These are phyloP conservation scores for Geotrichum armillariae DNA, from an alignment of 1,139 yeast genomes.

Conservation along the genomic window DNA sequence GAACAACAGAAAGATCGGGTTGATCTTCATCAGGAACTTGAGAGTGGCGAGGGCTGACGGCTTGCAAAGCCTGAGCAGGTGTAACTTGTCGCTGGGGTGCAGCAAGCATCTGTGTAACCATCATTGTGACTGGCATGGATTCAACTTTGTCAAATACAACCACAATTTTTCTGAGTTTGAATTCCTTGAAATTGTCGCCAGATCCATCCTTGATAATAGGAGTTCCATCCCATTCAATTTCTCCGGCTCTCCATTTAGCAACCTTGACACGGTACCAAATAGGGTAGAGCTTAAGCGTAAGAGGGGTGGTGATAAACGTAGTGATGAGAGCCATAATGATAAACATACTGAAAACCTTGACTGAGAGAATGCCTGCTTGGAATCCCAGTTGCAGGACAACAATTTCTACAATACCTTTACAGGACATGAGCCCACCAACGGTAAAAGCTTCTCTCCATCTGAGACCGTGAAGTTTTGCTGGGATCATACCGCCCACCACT, in stretches of 20 bases:
- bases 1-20: conserved; percentile 23
- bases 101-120: conserved; percentile 38
- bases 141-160: conserved; percentile 31
- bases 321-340: conserved; percentile 77
- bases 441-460: conserved; percentile 71
- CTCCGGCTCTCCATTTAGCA: conserved; percentile 44
- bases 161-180: conserved; percentile 23
- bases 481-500: conserved; percentile 61
- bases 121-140: conserved; percentile 31
- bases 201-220: conserved; percentile 18
- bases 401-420: conserved; percentile 73
- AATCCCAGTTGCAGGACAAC: conserved; percentile 76
- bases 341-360: conserved; percentile 72
- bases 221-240: conserved; percentile 46
- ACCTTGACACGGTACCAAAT: conserved; percentile 56
- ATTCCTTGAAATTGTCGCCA: conserved; percentile 20
- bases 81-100: conserved; percentile 15
- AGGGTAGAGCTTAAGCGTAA: conserved; percentile 60
- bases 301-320: conserved; percentile 73
- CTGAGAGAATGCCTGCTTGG: conserved; percentile 63
- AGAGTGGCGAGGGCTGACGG: not conserved
- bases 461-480: conserved; percentile 61
- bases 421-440: conserved; percentile 82
- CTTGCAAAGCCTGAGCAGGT: not conserved
- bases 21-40: conserved; percentile 10